Evolutionary conservation across 2,329 filamentous ascomycete genomes (phyloP).

Genomic region (Penicillium sp.): DNA sequence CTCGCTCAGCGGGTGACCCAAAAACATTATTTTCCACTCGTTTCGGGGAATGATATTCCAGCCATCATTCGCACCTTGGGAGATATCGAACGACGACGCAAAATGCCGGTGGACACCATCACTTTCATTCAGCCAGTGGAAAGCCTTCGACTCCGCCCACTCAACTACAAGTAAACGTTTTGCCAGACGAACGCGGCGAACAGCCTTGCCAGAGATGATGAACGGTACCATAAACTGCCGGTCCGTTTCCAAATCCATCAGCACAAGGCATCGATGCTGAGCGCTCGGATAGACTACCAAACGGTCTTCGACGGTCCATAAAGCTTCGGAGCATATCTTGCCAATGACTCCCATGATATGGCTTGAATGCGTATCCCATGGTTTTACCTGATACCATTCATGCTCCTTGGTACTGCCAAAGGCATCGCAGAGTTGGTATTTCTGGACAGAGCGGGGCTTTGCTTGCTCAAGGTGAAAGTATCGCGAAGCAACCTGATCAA

Average conservation of each 20-base stretch:
- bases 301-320: slow-evolving; percentile 61
- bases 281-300: slow-evolving; percentile 56
- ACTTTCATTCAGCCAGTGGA: slow-evolving; percentile 54
- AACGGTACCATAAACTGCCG: slow-evolving; percentile 54
- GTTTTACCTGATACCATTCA: slow-evolving; percentile 44
- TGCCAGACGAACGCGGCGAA: slow-evolving; percentile 58
- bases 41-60: slow-evolving; percentile 55
- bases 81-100: slow-evolving; percentile 60
- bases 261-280: slow-evolving; percentile 37
- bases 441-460: slow-evolving; percentile 50
- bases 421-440: slow-evolving; percentile 45
- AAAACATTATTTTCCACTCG: slow-evolving; percentile 63
- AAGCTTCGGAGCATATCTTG: slow-evolving; percentile 37
- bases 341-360: slow-evolving; percentile 34
- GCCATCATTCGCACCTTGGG: slow-evolving; percentile 14
- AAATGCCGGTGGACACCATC: slow-evolving; percentile 60
- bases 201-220: slow-evolving; percentile 49
- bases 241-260: slow-evolving; percentile 54
- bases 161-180: slow-evolving; percentile 62
- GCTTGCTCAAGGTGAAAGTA: slow-evolving; percentile 57
- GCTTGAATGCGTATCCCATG: slow-evolving; percentile 45
- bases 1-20: slow-evolving; percentile 57
- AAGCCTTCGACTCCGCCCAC: slow-evolving; percentile 59
- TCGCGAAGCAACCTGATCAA: slow-evolving; percentile 54
- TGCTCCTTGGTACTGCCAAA: slow-evolving; percentile 35